Base-by-base conservation (phyloP, 306 rosid species). In the cucumber (Cucumis sativus) region DNA sequence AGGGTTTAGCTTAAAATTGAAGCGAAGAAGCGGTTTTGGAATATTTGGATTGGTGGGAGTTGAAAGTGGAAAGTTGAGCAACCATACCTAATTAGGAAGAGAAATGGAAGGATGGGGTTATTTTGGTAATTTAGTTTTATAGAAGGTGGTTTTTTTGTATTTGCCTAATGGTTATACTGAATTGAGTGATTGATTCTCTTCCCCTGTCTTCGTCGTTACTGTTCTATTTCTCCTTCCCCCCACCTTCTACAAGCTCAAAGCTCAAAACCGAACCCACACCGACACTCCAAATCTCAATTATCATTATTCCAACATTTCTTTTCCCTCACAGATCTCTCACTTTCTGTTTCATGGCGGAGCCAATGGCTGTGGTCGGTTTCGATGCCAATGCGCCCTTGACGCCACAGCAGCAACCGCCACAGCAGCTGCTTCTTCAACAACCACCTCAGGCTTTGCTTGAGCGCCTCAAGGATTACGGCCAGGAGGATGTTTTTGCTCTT, bases 381-480 rank as follows among this genome's bases (percentile, higher is more conserved):
- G 92, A 88, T 73, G 79, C 45, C 73, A 88, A 82, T 86, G 82
- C 74, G 51, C 82, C 75, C 21, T 77, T 86, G 10, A 51, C 82
- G 33, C 79, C 79, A 14, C n/a, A 79, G 30, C 80, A 30, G 51
- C 73, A 84, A n/a, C 82, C 80, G 52, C 21, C 80, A 17, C 70
- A 79, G 0, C 90, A 93, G 47, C 80, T 28, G 18, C 61, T 84
- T 17, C 82, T 81, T 40, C 17, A 78, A 11, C 69, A 82, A 1
- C 91, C 97, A 6, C 98, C 98, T 0, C 98, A 89, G 81, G 87
- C 89, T 16, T 77, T 96, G 59, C 86, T 96, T 13, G 99, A 96
- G 85, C 80, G 98, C 60, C 92, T 96, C 84, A 96, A 96, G 86
- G 99, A 96, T 74, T 92, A 91, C 72, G 99, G 99, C 74, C 99